Evolutionary conservation across 2,329 filamentous ascomycete species (phyloP).

Genomic region (Talaromyces sp.): DNA sequence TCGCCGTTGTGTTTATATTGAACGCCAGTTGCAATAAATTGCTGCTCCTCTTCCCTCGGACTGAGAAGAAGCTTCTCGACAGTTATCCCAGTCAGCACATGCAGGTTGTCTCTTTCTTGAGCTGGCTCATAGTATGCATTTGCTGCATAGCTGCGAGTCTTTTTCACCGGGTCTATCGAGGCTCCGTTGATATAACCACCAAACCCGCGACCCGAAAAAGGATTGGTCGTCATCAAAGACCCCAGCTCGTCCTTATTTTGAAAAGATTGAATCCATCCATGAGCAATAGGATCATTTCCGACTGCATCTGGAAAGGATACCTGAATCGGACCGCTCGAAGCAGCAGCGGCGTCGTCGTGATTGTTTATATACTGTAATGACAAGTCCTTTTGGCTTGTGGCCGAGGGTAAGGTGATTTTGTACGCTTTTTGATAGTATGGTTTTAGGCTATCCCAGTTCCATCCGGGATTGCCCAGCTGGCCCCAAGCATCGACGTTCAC

Average conservation of each 20-base stretch:
- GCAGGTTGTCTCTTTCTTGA: slow-evolving; percentile 12
- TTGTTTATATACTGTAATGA: too few relatives aligned
- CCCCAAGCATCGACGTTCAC: slow-evolving; percentile 33
- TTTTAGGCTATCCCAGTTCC: slow-evolving; percentile 29
- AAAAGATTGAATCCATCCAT: slow-evolving; percentile 16
- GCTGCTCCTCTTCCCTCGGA: too few relatives aligned
- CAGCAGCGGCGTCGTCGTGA: neutral
- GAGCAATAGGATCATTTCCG: slow-evolving; percentile 2
- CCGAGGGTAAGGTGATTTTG: slow-evolving; percentile 22
- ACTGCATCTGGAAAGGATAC: slow-evolving; percentile 9
- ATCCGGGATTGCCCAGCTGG: slow-evolving; percentile 33
- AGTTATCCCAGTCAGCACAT: slow-evolving; percentile 14
- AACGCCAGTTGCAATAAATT: slow-evolving; percentile 35
- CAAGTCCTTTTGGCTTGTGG: too few relatives aligned
- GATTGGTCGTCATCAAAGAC: slow-evolving; percentile 6
- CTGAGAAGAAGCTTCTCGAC: slow-evolving; percentile 12
- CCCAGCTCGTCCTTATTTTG: slow-evolving; percentile 6
- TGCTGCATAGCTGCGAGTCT: slow-evolving; percentile 15
- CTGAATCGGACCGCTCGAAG: slow-evolving; percentile 8
- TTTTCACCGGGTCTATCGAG: slow-evolving; percentile 16
- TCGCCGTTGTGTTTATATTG: slow-evolving; percentile 27
- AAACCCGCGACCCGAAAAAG: slow-evolving; percentile 9
- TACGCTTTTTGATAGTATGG: slow-evolving; percentile 34
- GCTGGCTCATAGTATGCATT: slow-evolving; percentile 13
- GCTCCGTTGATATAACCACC: slow-evolving; percentile 27